These are phyloP conservation scores for Apophysomyces trapeziformis DNA, from an alignment of 371 early-diverging fungal genomes.

Conservation along the genomic window DNA sequence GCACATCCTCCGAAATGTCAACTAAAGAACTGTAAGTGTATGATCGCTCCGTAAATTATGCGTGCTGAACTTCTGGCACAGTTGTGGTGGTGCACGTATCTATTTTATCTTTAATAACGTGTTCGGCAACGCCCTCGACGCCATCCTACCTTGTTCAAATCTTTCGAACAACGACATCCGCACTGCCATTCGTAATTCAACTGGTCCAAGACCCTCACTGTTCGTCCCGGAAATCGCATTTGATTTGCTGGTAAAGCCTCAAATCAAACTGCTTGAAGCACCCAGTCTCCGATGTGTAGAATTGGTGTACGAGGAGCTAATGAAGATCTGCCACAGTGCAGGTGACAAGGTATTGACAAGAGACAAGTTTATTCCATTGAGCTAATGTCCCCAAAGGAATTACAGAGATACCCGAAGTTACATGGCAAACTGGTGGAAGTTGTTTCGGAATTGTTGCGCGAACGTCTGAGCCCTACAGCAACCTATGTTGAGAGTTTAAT, in stretches of 20 bases:
- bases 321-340: slow-evolving; percentile 86
- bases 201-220: slow-evolving; percentile 84
- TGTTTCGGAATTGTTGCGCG: slow-evolving; percentile 80
- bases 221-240: slow-evolving; percentile 93
- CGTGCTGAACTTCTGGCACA: slow-evolving; percentile 10
- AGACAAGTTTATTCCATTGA: background rate
- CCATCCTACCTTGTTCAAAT: slow-evolving; percentile 78
- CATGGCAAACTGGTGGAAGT: slow-evolving; percentile 78
- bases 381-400: slow-evolving; percentile 36
- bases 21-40: slow-evolving; percentile 82
- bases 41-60: background rate
- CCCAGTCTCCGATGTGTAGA: slow-evolving; percentile 89
- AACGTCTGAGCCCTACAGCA: slow-evolving; percentile 73
- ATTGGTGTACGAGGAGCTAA: slow-evolving; percentile 86
- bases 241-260: slow-evolving; percentile 86
- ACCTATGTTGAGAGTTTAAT: slow-evolving; percentile 82
- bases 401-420: slow-evolving; percentile 79
- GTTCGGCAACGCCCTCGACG: slow-evolving; percentile 81
- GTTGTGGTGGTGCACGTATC: slow-evolving; percentile 88
- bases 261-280: slow-evolving; percentile 79
- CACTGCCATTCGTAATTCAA: slow-evolving; percentile 90
- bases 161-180: slow-evolving; percentile 85
- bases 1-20: slow-evolving; percentile 82
- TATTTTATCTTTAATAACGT: slow-evolving; percentile 91
- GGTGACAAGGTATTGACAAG: slow-evolving; percentile 67